Base-by-base conservation (phyloP, 768 basidiomycete genomes). In the Lactifluus subvellereus region DNA sequence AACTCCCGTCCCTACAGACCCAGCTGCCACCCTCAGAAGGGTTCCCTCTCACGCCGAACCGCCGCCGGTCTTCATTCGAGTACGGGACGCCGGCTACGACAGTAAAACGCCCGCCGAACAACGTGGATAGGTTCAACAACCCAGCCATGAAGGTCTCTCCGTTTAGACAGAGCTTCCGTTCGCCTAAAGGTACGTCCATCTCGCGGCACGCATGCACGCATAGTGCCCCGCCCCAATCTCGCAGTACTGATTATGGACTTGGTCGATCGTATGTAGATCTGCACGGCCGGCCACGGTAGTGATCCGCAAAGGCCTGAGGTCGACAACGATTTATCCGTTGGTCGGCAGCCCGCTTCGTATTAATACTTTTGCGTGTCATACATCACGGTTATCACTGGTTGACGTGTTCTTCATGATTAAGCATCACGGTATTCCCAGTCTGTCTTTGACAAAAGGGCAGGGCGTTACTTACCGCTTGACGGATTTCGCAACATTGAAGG, bases 11-110 rank as follows among this genome's bases (percentile, higher is more conserved):
- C 1, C 32, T 20, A 20, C 30, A 33, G 13, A 20, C 20, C 9
- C 38, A 13, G 7, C n/a, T 11, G 18, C 22, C 18, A 13, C 54
- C 20, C 10, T 6, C 32, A 33, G 60, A 59, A 27, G 42, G 47
- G 2, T 30, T 66, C 7, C 55, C 47, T 38, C 66, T 68, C 27
- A 6, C 42, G 11, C 67, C 67, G 45, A 68, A 68, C 48, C 67
- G 67, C 33, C 61, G 59, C 8, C 38, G n/a, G 9, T 42, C 61
- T 3, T 59, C 58, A 2, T 20, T 35, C 3, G 55, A 59, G 1
- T 9, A 6, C 14, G 60, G 50, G 20, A 1, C n/a, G 20, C 9
- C 33, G 10, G 4, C 27, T 4, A 4, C 22, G 33, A 4, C 9
- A 30, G 8, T 20, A 16, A 67, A 40, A 27, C 20, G 22, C 3